phyloP scores from a whole-genome alignment of 148 eudicot genomes.

The Rhododendron griersonianum region DNA sequence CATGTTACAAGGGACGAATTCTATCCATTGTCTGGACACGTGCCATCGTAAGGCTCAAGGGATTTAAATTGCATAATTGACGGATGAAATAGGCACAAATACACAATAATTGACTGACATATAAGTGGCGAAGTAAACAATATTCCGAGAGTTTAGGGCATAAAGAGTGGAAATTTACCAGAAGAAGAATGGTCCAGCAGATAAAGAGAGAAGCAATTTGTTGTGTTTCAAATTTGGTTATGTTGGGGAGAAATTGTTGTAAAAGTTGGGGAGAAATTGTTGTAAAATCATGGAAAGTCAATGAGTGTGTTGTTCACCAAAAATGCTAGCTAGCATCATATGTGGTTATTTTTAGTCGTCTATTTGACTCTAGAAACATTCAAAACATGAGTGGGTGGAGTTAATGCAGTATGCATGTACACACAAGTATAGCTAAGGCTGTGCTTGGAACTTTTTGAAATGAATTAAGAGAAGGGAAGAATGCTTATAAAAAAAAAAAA shows the following conservation, averaged over 20 bases:
- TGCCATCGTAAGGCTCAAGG: background rate
- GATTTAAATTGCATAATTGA: background rate
- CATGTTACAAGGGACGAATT: background rate
- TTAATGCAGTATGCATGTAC: background rate
- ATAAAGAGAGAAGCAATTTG: background rate
- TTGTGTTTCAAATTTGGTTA: background rate
- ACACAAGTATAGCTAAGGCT: background rate
- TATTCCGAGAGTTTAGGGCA: background rate
- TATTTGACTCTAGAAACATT: background rate
- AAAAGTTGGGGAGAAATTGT: too few relatives aligned
- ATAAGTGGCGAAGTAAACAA: background rate
- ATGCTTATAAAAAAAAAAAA: too few relatives aligned
- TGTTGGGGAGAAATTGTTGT: background rate
- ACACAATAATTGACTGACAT: background rate
- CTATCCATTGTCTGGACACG: background rate
- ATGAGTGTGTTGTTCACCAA: background rate
- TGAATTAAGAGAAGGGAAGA: too few relatives aligned
- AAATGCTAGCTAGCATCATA: background rate
- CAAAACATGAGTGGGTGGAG: background rate
- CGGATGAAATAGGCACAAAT: background rate
- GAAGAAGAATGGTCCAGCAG: background rate
- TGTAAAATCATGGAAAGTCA: conserved; percentile 1
- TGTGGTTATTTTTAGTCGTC: background rate
- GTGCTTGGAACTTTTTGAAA: background rate
- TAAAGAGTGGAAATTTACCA: background rate